Percentiles rank a stretch among this genome's conserved stretches.
Evolutionary conservation across 306 rosid genomes (phyloP).

Genomic region (Dryas octopetala): DNA sequence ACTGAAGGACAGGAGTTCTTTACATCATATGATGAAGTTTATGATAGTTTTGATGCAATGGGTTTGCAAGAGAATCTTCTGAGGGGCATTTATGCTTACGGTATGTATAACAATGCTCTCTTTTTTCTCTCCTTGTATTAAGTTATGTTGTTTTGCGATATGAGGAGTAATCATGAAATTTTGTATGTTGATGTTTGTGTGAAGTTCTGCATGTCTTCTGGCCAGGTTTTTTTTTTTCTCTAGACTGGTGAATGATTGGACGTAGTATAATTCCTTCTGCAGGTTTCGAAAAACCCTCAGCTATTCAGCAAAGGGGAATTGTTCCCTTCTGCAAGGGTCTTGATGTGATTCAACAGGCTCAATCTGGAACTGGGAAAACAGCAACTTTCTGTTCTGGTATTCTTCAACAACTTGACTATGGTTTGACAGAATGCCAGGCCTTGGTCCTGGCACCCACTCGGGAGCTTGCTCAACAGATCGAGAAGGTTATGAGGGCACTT

Average conservation of each 20-base stretch:
- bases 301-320: conserved; percentile 85
- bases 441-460: conserved; percentile 81
- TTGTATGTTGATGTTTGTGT: too few relatives aligned
- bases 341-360: conserved; percentile 85
- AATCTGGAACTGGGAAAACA: conserved; percentile 84
- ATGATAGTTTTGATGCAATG: conserved; percentile 70
- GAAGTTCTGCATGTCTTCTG: background rate
- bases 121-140: background rate
- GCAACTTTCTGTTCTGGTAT: conserved; percentile 80
- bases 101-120: conserved; percentile 21
- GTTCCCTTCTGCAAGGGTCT: conserved; percentile 76
- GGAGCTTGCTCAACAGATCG: conserved; percentile 83
- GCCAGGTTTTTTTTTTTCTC: background rate
- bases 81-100: conserved; percentile 76
- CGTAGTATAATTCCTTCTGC: conserved; percentile 16
- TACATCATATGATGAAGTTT: conserved; percentile 63
- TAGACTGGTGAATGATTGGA: conserved; percentile 9
- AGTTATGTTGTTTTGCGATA: background rate
- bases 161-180: background rate
- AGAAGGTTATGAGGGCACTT: conserved; percentile 85
- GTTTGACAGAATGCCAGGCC: conserved; percentile 60
- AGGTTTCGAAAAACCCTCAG: conserved; percentile 82
- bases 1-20: conserved; percentile 69
- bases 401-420: conserved; percentile 72
- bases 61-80: conserved; percentile 79